Evolutionary conservation across 2,329 filamentous ascomycete species (phyloP).

Genomic region (Colletotrichum caudatum): DNA sequence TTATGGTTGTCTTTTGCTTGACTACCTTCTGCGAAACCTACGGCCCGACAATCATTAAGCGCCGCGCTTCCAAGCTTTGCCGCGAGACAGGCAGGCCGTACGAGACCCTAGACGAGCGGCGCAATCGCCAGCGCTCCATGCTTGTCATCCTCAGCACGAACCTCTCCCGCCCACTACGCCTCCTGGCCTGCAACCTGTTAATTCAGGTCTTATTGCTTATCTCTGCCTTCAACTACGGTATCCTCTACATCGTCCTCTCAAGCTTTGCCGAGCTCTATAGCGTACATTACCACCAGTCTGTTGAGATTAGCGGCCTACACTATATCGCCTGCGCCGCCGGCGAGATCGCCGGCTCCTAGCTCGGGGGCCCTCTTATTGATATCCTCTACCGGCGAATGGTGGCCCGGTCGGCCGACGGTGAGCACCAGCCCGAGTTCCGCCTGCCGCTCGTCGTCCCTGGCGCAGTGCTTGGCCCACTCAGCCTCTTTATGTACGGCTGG

Average conservation of each 20-base stretch:
- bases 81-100: neutral
- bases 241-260: neutral
- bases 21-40: neutral
- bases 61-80: neutral
- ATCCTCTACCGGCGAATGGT: neutral
- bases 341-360: neutral
- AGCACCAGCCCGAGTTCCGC: neutral
- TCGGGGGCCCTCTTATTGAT: neutral
- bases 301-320: neutral
- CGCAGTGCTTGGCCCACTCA: neutral
- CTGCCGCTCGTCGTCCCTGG: neutral
- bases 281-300: neutral
- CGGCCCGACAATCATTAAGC: neutral
- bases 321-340: neutral
- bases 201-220: neutral
- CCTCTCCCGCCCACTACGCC: neutral
- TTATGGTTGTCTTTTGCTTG: neutral
- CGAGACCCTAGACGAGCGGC: neutral
- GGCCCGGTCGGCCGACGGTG: neutral
- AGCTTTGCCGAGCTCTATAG: neutral
- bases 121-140: neutral
- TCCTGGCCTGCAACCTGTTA: neutral
- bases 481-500: neutral
- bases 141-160: neutral
- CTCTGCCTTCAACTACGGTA: neutral